Percentiles rank a stretch among this genome's conserved stretches.
Evolutionary conservation across 2,329 filamentous ascomycete genomes (phyloP).

Genomic region (Dryadomyces quercivorus): DNA sequence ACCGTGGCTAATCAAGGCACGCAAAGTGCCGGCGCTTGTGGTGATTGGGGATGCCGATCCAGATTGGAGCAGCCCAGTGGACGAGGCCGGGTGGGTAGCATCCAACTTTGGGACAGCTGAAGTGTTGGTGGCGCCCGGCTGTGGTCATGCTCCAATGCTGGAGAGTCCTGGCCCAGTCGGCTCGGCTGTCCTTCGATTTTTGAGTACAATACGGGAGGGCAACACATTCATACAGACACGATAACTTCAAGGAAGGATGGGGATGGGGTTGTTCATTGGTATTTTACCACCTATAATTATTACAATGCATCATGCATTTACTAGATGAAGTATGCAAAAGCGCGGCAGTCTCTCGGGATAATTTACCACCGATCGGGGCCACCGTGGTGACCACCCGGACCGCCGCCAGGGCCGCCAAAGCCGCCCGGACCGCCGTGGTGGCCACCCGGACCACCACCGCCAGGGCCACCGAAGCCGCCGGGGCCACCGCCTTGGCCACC

Average conservation of each 20-base stretch:
- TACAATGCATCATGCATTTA: too few relatives aligned
- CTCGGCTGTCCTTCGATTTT: conserved; percentile 8
- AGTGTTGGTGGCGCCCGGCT: conserved; percentile 6
- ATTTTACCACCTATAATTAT: not conserved
- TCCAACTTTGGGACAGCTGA: conserved; percentile 7
- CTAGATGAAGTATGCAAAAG: too few relatives aligned
- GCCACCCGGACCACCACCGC: conserved; percentile 1
- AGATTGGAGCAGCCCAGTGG: conserved; percentile 11
- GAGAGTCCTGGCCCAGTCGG: conserved; percentile 10
- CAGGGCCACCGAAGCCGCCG: conserved; percentile 1
- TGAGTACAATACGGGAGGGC: conserved; percentile 4
- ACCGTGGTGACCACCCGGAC: conserved; percentile 1
- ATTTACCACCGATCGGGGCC: conserved; percentile 1
- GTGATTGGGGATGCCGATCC: conserved; percentile 14
- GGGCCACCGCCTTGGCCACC: not conserved
- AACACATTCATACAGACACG: not conserved
- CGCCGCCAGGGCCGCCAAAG: not conserved
- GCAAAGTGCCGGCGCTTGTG: conserved; percentile 8
- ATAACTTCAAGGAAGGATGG: not conserved
- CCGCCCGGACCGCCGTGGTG: not conserved
- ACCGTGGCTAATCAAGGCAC: conserved; percentile 4
- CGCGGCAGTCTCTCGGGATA: too few relatives aligned
- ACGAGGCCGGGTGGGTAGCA: conserved; percentile 13
- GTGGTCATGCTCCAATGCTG: conserved; percentile 12
- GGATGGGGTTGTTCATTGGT: too few relatives aligned